Conservation (phyloP, 345 rosid genomes). For the Melastoma malabathricum region DNA sequence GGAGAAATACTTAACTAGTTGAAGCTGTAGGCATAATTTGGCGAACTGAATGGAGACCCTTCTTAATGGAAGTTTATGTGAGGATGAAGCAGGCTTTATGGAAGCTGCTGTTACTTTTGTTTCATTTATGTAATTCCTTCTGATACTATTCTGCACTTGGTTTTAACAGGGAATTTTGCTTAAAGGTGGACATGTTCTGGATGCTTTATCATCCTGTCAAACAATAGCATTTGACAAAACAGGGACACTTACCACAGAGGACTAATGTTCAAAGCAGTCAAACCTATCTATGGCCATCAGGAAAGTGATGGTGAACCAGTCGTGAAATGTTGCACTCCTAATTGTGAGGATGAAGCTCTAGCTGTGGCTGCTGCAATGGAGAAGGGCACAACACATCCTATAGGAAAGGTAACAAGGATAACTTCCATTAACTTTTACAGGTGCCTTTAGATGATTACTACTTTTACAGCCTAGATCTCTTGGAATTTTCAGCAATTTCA, state of each 20-base stretch:
- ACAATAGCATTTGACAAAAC: slow-evolving; percentile 98
- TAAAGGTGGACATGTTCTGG: slow-evolving; percentile 90
- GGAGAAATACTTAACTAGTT: too few relatives aligned
- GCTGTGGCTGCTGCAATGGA: slow-evolving; percentile 99
- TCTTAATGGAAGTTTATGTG: too few relatives aligned
- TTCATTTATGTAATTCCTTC: not conserved
- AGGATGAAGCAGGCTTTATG: too few relatives aligned
- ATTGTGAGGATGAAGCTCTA: slow-evolving; percentile 93
- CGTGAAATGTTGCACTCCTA: slow-evolving; percentile 60
- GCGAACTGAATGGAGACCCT: too few relatives aligned
- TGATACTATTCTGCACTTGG: not conserved
- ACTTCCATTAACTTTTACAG: not conserved
- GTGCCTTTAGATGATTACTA: not conserved
- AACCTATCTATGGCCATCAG: slow-evolving; percentile 84
- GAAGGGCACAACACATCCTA: slow-evolving; percentile 98
- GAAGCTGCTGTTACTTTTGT: too few relatives aligned
- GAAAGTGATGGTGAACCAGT: slow-evolving; percentile 16
- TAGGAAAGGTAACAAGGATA: slow-evolving; percentile 64
- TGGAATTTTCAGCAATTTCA: too few relatives aligned
- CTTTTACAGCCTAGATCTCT: too few relatives aligned
- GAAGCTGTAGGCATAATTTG: too few relatives aligned
- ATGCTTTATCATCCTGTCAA: slow-evolving; percentile 86
- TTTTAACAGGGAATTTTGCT: slow-evolving; percentile 72
- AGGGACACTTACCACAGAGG: slow-evolving; percentile 95
- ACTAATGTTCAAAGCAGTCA: slow-evolving; percentile 80